phyloP scores from a whole-genome alignment of 73 alveolate species.

The Chromera velia region DNA sequence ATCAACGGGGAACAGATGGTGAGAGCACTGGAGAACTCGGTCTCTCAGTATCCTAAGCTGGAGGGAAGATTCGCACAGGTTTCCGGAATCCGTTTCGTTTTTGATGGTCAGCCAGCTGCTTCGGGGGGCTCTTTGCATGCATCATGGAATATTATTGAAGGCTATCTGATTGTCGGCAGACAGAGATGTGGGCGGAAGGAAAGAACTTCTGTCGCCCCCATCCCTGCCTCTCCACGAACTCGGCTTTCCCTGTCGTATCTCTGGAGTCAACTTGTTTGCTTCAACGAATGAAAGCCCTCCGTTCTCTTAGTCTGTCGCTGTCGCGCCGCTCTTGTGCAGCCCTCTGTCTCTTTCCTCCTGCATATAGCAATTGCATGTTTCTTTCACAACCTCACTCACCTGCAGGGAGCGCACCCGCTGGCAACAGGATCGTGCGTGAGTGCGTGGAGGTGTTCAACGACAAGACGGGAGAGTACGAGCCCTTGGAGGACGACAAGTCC shows the following conservation, averaged over 20 bases:
- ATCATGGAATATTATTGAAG: background rate
- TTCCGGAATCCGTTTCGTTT: background rate
- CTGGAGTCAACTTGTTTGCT: too few relatives aligned
- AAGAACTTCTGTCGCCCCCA: too few relatives aligned
- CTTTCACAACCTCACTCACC: too few relatives aligned
- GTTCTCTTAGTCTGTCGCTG: too few relatives aligned
- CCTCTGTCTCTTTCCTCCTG: too few relatives aligned
- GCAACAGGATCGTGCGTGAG: too few relatives aligned
- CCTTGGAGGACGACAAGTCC: background rate
- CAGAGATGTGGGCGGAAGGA: background rate
- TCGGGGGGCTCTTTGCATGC: too few relatives aligned
- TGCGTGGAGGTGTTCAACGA: background rate
- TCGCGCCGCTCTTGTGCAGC: too few relatives aligned
- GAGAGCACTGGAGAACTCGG: constrained; percentile 40
- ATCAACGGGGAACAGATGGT: constrained; percentile 24
- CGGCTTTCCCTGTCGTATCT: background rate
- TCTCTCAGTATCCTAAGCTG: constrained; percentile 22
- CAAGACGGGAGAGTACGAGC: background rate
- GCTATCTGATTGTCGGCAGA: background rate
- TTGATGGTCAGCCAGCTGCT: background rate
- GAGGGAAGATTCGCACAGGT: constrained; percentile 47
- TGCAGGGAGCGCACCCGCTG: too few relatives aligned
- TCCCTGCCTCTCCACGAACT: background rate
- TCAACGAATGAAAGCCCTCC: too few relatives aligned
- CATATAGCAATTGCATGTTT: too few relatives aligned